Evolutionary conservation across 331 rosid genomes (phyloP).

Genomic region (Acacia pycnantha): DNA sequence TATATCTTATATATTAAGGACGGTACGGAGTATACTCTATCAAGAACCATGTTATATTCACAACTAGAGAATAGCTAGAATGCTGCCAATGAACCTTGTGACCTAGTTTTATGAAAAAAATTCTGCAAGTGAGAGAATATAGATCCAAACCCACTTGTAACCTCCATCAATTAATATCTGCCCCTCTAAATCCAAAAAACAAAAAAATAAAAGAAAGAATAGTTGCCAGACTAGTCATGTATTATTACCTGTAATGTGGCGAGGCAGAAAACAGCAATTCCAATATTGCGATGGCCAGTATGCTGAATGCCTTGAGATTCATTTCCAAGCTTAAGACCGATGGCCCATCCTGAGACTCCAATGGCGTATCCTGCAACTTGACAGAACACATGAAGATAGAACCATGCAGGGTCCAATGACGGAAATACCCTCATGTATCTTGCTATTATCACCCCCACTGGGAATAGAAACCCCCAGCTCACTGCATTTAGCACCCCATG

Average conservation of each 20-base stretch:
- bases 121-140: too few species aligned
- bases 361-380: constrained; percentile 69
- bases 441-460: not conserved
- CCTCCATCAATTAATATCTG: too few species aligned
- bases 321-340: constrained; percentile 81
- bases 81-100: too few species aligned
- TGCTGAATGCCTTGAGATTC: constrained; percentile 43
- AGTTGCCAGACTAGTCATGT: too few species aligned
- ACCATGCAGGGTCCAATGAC: constrained; percentile 86
- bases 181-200: too few species aligned
- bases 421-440: constrained; percentile 20
- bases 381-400: constrained; percentile 74
- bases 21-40: too few species aligned
- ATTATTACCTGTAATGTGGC: constrained; percentile 69
- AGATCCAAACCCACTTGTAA: too few species aligned
- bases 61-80: too few species aligned
- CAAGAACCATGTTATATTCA: too few species aligned
- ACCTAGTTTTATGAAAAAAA: too few species aligned
- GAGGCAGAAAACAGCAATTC: constrained; percentile 64
- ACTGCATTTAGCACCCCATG: constrained; percentile 65
- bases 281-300: constrained; percentile 62
- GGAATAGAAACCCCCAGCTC: not conserved
- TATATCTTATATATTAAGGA: too few species aligned
- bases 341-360: constrained; percentile 91
- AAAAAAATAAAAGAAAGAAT: too few species aligned